These are phyloP conservation scores for Suhomyces chickasaworum DNA, from an alignment of 1,139 yeast species.

Conservation along the genomic window DNA sequence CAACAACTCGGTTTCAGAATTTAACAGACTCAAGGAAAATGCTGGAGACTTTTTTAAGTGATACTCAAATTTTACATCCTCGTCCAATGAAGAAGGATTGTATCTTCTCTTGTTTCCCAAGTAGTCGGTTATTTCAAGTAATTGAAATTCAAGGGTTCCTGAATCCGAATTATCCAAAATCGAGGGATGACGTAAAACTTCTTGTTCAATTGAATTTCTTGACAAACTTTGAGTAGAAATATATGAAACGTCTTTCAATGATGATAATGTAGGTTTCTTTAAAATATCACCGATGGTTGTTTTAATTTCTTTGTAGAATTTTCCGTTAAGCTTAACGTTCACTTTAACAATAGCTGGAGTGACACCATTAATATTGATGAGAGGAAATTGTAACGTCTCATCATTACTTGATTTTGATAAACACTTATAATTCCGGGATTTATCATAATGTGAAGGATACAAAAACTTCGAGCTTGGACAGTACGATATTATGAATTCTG, in stretches of 20 bases:
- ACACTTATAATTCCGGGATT: conserved; percentile 54
- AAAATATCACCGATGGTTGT: conserved; percentile 22
- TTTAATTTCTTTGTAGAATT: conserved; percentile 28
- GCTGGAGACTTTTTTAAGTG: conserved; percentile 65
- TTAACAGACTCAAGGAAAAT: conserved; percentile 39
- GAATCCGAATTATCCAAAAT: conserved; percentile 34
- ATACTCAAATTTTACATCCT: conserved; percentile 55
- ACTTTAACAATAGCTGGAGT: conserved; percentile 73
- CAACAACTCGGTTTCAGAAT: conserved; percentile 46
- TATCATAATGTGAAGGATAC: conserved; percentile 30
- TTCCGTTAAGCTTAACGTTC: conserved; percentile 56
- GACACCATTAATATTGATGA: conserved; percentile 65
- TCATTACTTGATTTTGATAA: conserved; percentile 48
- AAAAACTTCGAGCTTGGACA: conserved; percentile 74
- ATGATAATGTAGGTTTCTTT: conserved; percentile 1
- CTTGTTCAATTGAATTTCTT: conserved; percentile 41
- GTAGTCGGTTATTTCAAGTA: conserved; percentile 70
- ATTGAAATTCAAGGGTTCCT: conserved; percentile 66
- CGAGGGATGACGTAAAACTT: conserved; percentile 30
- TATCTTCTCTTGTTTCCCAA: conserved; percentile 70
- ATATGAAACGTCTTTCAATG: conserved; percentile 24
- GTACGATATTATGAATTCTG: conserved; percentile 65
- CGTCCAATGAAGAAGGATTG: conserved; percentile 45
- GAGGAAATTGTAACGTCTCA: conserved; percentile 46
- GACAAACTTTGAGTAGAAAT: conserved; percentile 28